Evolutionary conservation across 441 rosid species (phyloP).

Genomic region (Pelargonium australe): DNA sequence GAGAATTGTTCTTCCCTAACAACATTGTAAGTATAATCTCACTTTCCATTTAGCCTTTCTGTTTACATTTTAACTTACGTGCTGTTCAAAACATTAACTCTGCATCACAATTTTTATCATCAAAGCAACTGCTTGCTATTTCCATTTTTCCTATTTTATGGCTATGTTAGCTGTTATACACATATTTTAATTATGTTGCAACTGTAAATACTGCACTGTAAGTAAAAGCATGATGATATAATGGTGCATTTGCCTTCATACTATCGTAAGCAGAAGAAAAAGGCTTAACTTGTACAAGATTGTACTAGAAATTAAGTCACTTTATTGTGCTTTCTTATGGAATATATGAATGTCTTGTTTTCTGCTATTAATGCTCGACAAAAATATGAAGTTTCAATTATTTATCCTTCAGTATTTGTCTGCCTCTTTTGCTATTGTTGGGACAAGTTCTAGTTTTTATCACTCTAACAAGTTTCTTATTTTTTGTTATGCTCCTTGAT

Average conservation of each 20-base stretch:
- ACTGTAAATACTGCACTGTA: not conserved
- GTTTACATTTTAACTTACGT: not conserved
- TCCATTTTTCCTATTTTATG: not conserved
- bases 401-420: not conserved
- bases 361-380: not conserved
- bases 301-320: not conserved
- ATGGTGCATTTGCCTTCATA: no score
- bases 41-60: not conserved
- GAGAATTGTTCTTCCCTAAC: slow-evolving; percentile 43
- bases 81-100: not conserved
- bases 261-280: no score
- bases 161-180: not conserved
- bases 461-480: slow-evolving; percentile 17
- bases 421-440: not conserved
- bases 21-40: slow-evolving; percentile 46
- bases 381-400: not conserved
- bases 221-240: not conserved
- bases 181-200: not conserved
- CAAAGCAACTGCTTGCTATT: not conserved
- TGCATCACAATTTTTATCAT: not conserved
- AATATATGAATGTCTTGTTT: not conserved
- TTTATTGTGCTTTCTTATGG: not conserved
- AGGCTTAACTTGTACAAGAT: no score
- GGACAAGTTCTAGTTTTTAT: slow-evolving; percentile 11
- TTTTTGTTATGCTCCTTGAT: slow-evolving; percentile 11